These are phyloP conservation scores for Monilinia fructigena DNA, from an alignment of 2,329 filamentous ascomycete genomes.

Conservation along the genomic window DNA sequence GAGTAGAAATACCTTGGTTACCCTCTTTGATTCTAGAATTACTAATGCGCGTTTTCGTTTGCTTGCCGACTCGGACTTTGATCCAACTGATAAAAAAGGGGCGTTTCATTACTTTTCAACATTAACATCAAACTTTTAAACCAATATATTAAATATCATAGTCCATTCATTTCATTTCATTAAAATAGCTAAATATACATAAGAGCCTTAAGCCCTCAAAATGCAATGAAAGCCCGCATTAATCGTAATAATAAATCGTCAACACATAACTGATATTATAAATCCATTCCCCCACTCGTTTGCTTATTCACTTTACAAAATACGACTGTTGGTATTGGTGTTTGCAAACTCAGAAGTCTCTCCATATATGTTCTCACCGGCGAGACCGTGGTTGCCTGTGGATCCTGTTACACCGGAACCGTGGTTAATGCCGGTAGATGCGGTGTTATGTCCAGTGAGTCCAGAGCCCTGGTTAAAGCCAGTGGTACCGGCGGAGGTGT, in stretches of 20 bases:
- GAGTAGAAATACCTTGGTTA: background rate
- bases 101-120: background rate
- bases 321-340: constrained; percentile 2
- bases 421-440: background rate
- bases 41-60: background rate
- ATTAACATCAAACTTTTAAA: background rate
- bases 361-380: constrained; percentile 20
- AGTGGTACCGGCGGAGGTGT: background rate
- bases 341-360: constrained; percentile 27
- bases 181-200: constrained; percentile 7
- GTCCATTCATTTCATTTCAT: background rate
- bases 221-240: background rate
- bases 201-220: background rate
- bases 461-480: background rate
- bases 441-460: background rate
- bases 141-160: background rate
- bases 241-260: constrained; percentile 11
- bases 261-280: background rate
- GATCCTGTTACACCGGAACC: background rate
- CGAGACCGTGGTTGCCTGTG: constrained; percentile 13
- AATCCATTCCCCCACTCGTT: background rate
- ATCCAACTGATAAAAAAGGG: background rate
- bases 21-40: background rate
- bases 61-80: background rate
- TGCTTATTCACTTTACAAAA: background rate